Percentiles rank a stretch among this genome's conserved stretches.
These are phyloP conservation scores for Boletus rufocinnamomeus DNA, from an alignment of 768 basidiomycete species.

Conservation along the genomic window DNA sequence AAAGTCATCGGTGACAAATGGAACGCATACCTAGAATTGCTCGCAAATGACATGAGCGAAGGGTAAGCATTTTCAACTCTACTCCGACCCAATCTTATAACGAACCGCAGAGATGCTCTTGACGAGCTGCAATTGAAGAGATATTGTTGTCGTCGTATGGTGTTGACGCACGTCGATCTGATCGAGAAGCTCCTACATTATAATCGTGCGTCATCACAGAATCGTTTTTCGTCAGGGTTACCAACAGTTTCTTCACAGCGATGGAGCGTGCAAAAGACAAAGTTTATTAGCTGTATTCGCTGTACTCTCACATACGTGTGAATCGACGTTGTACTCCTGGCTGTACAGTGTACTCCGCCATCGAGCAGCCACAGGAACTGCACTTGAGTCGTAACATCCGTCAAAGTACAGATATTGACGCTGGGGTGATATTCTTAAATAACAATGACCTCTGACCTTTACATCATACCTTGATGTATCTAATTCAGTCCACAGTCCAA, in stretches of 20 bases:
- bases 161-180: constrained; percentile 94
- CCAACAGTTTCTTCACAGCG: constrained; percentile 19
- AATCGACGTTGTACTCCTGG: constrained; percentile 1
- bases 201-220: constrained; percentile 66
- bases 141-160: constrained; percentile 97
- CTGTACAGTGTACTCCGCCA: background rate
- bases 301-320: constrained; percentile 3
- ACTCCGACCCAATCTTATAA: background rate
- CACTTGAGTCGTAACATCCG: background rate
- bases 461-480: background rate
- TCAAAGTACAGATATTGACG: background rate
- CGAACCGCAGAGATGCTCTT: constrained; percentile 70
- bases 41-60: constrained; percentile 81
- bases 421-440: background rate
- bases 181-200: constrained; percentile 97
- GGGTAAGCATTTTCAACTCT: constrained; percentile 57
- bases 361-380: background rate
- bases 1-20: constrained; percentile 98
- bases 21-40: constrained; percentile 81
- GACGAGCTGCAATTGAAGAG: constrained; percentile 88
- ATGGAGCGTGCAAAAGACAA: constrained; percentile 38
- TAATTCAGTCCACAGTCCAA: background rate
- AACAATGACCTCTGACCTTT: background rate
- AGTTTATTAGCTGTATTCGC: constrained; percentile 9
- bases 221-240: background rate